Evolutionary conservation across 106 monocot species (phyloP), one percentile per base, ranked within the genome.

Genomic region (Alisma plantagoaquatica): DNA sequence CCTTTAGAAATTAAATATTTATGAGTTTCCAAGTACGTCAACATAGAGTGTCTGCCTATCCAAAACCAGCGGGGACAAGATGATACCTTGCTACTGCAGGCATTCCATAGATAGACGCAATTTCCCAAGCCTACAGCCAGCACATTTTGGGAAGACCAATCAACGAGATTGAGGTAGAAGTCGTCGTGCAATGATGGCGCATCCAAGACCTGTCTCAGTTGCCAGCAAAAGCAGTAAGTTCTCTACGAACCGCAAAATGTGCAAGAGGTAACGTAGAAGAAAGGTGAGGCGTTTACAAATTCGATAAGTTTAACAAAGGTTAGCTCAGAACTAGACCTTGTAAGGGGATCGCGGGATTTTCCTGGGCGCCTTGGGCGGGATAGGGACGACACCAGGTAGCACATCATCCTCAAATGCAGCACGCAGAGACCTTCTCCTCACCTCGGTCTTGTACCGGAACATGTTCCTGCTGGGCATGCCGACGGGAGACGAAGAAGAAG

Each of bases 41-140:
- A 26, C 31, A 23, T 49, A 31, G 6, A 11, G 8, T 16, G 18
- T 17, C 21, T 19, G 10, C 14, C 16, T 5, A 46, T 5, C 16
- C 7, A 46, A 49, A 23, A 6, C 4, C 33, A 35, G 17, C 29
- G 5, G 15, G 21, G 27, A 26, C 44, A 46, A 69, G 33, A 67
- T 45, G 33, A 33, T 18, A 81, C 94, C 88, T 89, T 96, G 73
- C 94, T 84, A 50, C 88, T 98, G 64, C 89, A 98, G 10, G 85
- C 96, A 79, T 90, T 98, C 96, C 96, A 98, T n/a, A 98, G 64
- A 63, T 98, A 98, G 27, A 98, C 96, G 26, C 81, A 85, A 72
- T 85, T 90, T 12, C 96, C 96, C 65, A 98, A 47, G 18, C 85
- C 89, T 43, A 98, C 89, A 3, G 89, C 84, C 42, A 98, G 42